A percentile compares a stretch with the other conserved stretches of the same genome.
Evolutionary conservation across 1,139 yeast species (phyloP).

Genomic region (Arxiozyma bovina): DNA sequence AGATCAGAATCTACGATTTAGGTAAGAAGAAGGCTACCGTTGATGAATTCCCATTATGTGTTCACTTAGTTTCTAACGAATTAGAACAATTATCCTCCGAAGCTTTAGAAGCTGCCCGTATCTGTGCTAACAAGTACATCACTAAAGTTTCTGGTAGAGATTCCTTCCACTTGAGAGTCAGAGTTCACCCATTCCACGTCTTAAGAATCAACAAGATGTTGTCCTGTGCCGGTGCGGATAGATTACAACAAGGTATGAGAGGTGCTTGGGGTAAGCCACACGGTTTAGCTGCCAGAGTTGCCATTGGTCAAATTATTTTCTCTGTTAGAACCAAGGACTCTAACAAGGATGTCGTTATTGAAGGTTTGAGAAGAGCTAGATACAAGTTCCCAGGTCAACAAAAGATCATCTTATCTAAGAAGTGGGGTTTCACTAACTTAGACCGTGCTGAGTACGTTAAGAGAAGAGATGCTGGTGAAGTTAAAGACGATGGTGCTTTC

Average conservation of each 20-base stretch:
- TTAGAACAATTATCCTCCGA: constrained; percentile 98
- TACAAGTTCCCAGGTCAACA: constrained; percentile 99
- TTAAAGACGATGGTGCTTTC: constrained; percentile 98
- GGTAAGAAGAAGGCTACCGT: constrained; percentile 99
- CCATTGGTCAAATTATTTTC: constrained; percentile 96
- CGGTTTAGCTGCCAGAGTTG: constrained; percentile 99
- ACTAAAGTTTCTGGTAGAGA: constrained; percentile 98
- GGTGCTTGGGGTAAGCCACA: constrained; percentile 99
- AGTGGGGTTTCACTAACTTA: constrained; percentile 99
- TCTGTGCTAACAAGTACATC: constrained; percentile 98
- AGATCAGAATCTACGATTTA: constrained; percentile 97
- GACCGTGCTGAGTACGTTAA: constrained; percentile 94
- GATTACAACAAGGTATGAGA: constrained; percentile 99
- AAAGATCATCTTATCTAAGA: constrained; percentile 96
- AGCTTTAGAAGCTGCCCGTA: constrained; percentile 99
- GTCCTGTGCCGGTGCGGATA: constrained; percentile 99
- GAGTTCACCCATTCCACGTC: constrained; percentile 99
- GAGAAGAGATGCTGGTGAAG: constrained; percentile 94
- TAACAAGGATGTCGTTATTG: constrained; percentile 94
- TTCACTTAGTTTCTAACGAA: constrained; percentile 98
- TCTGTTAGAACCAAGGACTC: constrained; percentile 98
- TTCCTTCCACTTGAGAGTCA: constrained; percentile 98
- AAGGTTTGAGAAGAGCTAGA: constrained; percentile 99
- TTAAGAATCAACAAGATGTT: constrained; percentile 99
- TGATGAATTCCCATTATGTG: constrained; percentile 99